Evolutionary conservation across 2,329 filamentous ascomycete genomes (phyloP).

Genomic region (Phaeophleospora eucalypticola): DNA sequence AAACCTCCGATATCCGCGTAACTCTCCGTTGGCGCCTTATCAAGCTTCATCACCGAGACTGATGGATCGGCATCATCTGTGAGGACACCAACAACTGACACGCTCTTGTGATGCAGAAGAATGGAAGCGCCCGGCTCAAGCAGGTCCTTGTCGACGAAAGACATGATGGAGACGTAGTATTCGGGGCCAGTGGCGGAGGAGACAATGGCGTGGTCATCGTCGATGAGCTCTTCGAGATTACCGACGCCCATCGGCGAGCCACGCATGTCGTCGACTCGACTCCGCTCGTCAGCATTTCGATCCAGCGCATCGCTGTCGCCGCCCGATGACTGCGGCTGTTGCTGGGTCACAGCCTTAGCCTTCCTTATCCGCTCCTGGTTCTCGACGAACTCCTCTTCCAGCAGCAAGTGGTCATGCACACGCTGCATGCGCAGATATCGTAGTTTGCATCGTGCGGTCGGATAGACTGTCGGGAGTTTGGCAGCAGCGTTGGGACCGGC

Average conservation of each 20-base stretch:
- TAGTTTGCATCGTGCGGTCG: constrained; percentile 95
- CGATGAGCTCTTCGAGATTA: constrained; percentile 96
- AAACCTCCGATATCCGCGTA: constrained; percentile 98
- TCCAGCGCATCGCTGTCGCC: constrained; percentile 74
- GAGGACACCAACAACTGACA: constrained; percentile 94
- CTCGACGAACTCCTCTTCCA: constrained; percentile 98
- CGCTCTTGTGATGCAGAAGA: constrained; percentile 92
- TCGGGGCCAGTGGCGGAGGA: constrained; percentile 95
- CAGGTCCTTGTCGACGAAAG: constrained; percentile 97
- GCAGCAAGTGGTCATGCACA: constrained; percentile 91
- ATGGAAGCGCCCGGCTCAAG: constrained; percentile 95
- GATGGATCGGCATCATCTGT: constrained; percentile 94
- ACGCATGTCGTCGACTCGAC: constrained; percentile 95
- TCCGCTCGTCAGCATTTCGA: constrained; percentile 88
- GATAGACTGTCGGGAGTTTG: constrained; percentile 90
- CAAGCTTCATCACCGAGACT: constrained; percentile 98
- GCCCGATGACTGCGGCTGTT: constrained; percentile 53
- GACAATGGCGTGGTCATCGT: constrained; percentile 98
- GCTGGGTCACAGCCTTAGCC: constrained; percentile 75
- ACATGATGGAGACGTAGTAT: constrained; percentile 99
- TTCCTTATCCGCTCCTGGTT: constrained; percentile 96
- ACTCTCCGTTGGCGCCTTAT: constrained; percentile 96
- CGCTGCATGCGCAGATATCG: constrained; percentile 96
- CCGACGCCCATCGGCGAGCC: constrained; percentile 98
- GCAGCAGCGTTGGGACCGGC: constrained; percentile 90